Percentiles rank a stretch among this genome's conserved stretches.
Evolutionary conservation across 805 yeast genomes (phyloP).

Genomic region (Myxozyma neotropica): DNA sequence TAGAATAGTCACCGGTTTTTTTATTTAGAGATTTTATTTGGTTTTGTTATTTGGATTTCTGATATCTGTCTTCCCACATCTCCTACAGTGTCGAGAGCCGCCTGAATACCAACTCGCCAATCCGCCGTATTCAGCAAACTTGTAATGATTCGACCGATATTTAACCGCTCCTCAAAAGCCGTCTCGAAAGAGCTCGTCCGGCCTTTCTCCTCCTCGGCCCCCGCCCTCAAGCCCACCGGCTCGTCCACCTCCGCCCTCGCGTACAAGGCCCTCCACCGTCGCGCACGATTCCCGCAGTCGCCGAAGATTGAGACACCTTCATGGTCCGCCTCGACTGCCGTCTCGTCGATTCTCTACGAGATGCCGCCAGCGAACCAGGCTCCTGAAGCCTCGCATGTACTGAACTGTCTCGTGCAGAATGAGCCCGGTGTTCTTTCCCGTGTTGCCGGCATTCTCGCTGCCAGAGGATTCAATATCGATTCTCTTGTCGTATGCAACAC

Average conservation of each 20-base stretch:
- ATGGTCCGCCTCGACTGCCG: conserved; percentile 97
- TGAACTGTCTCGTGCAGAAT: conserved; percentile 96
- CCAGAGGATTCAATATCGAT: conserved; percentile 97
- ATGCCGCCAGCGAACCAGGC: conserved; percentile 65
- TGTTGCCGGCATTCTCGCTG: conserved; percentile 93
- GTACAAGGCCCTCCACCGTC: conserved; percentile 86
- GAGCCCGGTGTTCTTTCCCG: conserved; percentile 97
- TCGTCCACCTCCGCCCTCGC: conserved; percentile 90
- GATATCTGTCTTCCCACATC: too few species aligned
- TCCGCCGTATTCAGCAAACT: too few species aligned
- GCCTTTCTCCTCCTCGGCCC: conserved; percentile 4
- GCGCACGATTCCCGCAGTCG: conserved; percentile 82
- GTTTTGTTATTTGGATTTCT: neutral
- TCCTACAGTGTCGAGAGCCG: too few species aligned
- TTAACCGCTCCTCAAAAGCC: neutral
- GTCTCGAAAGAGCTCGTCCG: neutral
- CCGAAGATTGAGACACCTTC: conserved; percentile 92
- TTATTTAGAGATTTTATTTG: neutral
- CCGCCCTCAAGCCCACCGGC: neutral
- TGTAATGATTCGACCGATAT: neutral
- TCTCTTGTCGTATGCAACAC: conserved; percentile 96
- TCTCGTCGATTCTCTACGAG: conserved; percentile 91
- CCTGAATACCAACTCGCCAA: too few species aligned
- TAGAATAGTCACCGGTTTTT: neutral
- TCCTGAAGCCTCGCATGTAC: conserved; percentile 80